Evolutionary conservation across 140 eudicot genomes (phyloP), one percentile per base, ranked within the genome.

Genomic region (Senecio squalidus): DNA sequence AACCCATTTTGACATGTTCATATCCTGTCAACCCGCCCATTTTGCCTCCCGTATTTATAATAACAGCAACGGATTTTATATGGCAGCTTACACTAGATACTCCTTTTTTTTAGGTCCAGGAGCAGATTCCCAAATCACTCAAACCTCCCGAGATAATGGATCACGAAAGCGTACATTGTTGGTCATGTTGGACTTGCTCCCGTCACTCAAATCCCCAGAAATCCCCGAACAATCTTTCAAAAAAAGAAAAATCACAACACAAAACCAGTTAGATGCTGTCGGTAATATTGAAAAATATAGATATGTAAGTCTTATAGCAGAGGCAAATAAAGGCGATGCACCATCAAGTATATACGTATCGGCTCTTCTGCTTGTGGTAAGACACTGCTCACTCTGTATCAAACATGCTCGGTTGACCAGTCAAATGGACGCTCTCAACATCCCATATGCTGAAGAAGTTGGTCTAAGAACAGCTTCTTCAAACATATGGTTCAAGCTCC

Each of bases 371-470:
- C 95, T 84, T 57, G 96, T 93, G 5, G 85, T 88, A 39, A 80
- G 99, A 51, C 96, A 84, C 52, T 84, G 94, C 69, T 88, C 99
- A n/a, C 87, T 88, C 13, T 80, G 94, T 60, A 93, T 93, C 66
- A 93, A 93, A 70, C 99, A 93, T 74, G 96, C 90, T 40, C 81
- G 92, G 38, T 67, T 93, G 68, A 93, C 96, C 41, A 84, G 95
- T 66, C 99, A 93, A 72, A 93, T 93, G 99, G 96, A 93, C 43
- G 94, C 81, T 48, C 95, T 88, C 6, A 80, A 78, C 73, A 88
- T 93, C 31, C 96, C 94, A 1, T 88, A 72, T 73, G 94, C 82
- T 27, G 99, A 93, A 80, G 99, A 93, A 78, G 88, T 78, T 25
- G 95, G 95, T 67, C 69, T 80, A 3, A 66, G 95, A 68, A 75